Percentiles rank a stretch among this genome's conserved stretches.
phyloP scores from a whole-genome alignment of 495 filamentous ascomycete genomes.

The Mytilinidion resinicola region DNA sequence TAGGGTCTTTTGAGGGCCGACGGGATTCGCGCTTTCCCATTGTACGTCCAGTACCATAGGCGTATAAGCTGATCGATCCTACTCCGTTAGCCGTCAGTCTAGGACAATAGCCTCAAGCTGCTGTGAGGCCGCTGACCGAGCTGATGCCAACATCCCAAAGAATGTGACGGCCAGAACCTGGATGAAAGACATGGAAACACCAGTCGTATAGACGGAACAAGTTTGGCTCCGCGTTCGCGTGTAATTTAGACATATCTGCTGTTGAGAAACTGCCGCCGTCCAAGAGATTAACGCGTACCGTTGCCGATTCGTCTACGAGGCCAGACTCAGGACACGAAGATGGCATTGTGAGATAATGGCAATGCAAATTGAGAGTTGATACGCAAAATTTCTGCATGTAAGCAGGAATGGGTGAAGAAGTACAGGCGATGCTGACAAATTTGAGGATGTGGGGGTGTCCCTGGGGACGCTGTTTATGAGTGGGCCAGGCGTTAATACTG shows the following conservation, averaged over 20 bases:
- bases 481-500: too few species aligned
- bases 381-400: too few species aligned
- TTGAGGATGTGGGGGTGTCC: too few species aligned
- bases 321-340: too few species aligned
- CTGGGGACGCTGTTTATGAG: too few species aligned
- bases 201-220: conserved; percentile 25
- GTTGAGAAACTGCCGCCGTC: conserved; percentile 23
- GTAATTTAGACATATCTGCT: conserved; percentile 12
- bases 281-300: conserved; percentile 1
- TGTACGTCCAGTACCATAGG: conserved; percentile 23
- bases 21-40: conserved; percentile 17
- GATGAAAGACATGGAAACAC: conserved; percentile 22
- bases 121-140: conserved; percentile 8
- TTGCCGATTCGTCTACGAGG: too few species aligned
- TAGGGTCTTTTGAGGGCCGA: conserved; percentile 18
- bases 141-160: conserved; percentile 24
- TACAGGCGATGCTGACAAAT: too few species aligned
- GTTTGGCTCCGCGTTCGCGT: conserved; percentile 11
- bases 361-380: too few species aligned
- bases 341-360: too few species aligned
- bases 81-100: not conserved
- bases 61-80: conserved; percentile 23
- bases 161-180: conserved; percentile 12
- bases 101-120: not conserved
- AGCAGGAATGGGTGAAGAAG: too few species aligned